Conservation (phyloP, 73 alveolate species). For the Urostyla sp. region DNA sequence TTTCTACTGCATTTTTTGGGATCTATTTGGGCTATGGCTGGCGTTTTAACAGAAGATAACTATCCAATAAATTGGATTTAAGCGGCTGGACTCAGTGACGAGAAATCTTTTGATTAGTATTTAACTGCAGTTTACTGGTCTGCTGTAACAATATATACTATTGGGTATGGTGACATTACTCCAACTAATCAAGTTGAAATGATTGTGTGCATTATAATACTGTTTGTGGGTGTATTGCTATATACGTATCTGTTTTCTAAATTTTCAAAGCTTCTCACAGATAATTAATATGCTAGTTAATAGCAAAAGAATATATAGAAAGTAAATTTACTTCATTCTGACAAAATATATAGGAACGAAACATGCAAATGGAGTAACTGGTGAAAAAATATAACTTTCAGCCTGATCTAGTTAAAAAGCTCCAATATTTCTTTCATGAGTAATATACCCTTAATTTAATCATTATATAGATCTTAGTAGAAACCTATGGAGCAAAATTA, state of each 20-base stretch:
- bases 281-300: conserved; percentile 1
- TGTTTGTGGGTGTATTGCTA: conserved; percentile 38
- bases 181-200: conserved; percentile 31
- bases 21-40: conserved; percentile 68
- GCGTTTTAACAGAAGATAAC: conserved; percentile 24
- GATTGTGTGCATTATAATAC: conserved; percentile 5
- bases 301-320: background rate
- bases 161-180: conserved; percentile 60
- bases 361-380: conserved; percentile 20
- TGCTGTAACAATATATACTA: conserved; percentile 54
- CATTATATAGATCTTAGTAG: no score
- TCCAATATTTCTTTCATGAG: conserved; percentile 43
- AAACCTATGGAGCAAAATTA: no score
- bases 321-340: background rate
- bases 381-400: conserved; percentile 9
- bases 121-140: conserved; percentile 60
- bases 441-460: no score
- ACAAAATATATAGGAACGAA: conserved; percentile 10
- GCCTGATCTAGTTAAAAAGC: conserved; percentile 11
- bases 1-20: conserved; percentile 67
- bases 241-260: conserved; percentile 52
- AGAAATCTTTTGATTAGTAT: background rate
- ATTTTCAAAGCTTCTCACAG: conserved; percentile 34
- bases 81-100: background rate
- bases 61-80: conserved; percentile 40